phyloP scores from a whole-genome alignment of 257 asterid genomes.

The Plectranthus barbatus region DNA sequence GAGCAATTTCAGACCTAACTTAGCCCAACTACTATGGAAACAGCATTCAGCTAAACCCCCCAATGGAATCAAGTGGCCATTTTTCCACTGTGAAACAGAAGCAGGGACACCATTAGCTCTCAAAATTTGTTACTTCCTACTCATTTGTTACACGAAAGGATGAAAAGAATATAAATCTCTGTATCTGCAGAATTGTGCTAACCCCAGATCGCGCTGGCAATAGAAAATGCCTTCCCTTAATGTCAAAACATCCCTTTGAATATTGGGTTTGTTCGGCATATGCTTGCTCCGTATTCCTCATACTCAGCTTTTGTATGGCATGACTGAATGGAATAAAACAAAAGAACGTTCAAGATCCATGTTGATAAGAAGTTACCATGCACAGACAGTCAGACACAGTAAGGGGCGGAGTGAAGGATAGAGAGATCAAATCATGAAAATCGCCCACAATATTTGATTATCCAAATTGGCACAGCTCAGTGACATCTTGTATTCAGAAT shows the following conservation, averaged over 20 bases:
- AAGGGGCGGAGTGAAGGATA: neutral
- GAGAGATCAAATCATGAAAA: neutral
- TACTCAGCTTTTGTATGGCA: conserved; percentile 98
- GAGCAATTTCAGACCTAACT: no score
- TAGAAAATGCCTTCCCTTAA: neutral
- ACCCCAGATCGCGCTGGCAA: neutral
- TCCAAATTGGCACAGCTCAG: no score
- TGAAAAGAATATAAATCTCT: no score
- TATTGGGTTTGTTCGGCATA: conserved; percentile 91
- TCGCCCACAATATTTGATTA: neutral
- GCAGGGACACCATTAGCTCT: no score
- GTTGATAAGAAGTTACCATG: neutral
- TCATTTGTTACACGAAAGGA: no score
- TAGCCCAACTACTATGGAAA: no score
- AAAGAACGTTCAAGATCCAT: neutral
- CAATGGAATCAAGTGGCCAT: no score
- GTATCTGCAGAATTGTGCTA: neutral
- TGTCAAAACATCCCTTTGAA: conserved; percentile 97
- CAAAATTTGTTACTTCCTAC: no score
- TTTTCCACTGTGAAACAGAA: no score
- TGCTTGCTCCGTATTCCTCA: conserved; percentile 92
- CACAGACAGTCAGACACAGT: neutral
- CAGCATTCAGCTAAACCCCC: no score
- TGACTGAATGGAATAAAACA: conserved; percentile 39
- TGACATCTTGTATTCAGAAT: no score